Evolutionary conservation across 2,329 filamentous ascomycete species (phyloP).

Genomic region (Aspergillus versicolor): DNA sequence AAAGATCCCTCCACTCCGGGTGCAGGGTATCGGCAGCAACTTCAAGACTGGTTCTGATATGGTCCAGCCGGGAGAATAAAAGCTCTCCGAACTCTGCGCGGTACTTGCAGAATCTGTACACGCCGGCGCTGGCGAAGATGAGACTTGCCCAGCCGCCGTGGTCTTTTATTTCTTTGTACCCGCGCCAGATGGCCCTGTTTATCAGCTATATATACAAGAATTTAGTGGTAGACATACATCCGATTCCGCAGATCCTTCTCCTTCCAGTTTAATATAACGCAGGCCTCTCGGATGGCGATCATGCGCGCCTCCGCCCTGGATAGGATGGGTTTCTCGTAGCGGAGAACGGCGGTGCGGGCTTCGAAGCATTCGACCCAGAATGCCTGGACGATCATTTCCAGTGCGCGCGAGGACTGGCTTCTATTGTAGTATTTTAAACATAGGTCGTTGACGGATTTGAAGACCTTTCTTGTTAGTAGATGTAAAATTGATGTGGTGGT

Average conservation of each 20-base stretch:
- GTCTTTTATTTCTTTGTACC: constrained; percentile 60
- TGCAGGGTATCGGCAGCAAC: constrained; percentile 55
- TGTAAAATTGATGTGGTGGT: neutral
- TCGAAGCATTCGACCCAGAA: constrained; percentile 59
- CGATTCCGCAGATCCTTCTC: constrained; percentile 58
- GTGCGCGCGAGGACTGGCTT: constrained; percentile 54
- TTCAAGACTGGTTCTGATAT: constrained; percentile 50
- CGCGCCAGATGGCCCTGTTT: constrained; percentile 52
- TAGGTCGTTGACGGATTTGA: constrained; percentile 22
- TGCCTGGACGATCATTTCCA: constrained; percentile 60
- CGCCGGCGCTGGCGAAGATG: constrained; percentile 58
- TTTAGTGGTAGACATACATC: constrained; percentile 16
- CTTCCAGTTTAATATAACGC: constrained; percentile 54
- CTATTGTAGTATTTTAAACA: constrained; percentile 36
- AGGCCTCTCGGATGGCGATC: constrained; percentile 54
- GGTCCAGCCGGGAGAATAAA: constrained; percentile 49
- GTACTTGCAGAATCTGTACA: constrained; percentile 63
- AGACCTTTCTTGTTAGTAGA: constrained; percentile 15
- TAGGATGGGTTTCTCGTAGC: constrained; percentile 38
- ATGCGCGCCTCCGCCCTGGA: constrained; percentile 53
- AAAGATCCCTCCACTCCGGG: constrained; percentile 54
- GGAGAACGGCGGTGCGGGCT: constrained; percentile 47
- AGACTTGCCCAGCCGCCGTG: constrained; percentile 57
- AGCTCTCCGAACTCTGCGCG: constrained; percentile 54
- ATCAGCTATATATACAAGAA: neutral